Evolutionary conservation across 176 grass and related monocot species (phyloP), one percentile per base, ranked within the genome.

Genomic region (Oryza nivara): DNA sequence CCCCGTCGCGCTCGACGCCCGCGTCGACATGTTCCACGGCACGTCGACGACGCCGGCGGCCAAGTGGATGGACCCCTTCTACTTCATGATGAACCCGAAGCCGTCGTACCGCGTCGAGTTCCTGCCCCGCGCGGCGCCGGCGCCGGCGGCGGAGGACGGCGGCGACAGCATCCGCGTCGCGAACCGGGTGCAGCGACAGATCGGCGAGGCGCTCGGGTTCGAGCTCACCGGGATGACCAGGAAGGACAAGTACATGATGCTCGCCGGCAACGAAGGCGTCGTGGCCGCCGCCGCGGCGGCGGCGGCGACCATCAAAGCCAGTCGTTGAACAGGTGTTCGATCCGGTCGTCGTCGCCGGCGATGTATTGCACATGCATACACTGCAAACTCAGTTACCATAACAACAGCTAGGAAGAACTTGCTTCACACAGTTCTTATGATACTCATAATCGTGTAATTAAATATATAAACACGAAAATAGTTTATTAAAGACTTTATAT

Each of bases 31-130:
- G 89, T 97, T 93, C 85, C 84, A 97, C 70, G 94, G 94, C 67
- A 97, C 94, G 4, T 93, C 89, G 3, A 93, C 91, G 1, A 65
- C 47, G 65, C 85, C 84, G 0, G 74, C 68, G 49, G 61, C 73
- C 51, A 93, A 97, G 82, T 93, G 90, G 81, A 68, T 97, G 86
- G 94, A 93, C 73, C 79, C 91, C 2, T 81, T 97, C 56, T 97
- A 92, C 83, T 90, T 92, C 85, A 36, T 93, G 68, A 81, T 92
- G 87, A 97, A 97, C 82, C 88, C 94, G 17, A 9, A 22, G 19
- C 89, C 94, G 7, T 74, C 58, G 38, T 97, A 93, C 81, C 16
- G 47, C 11, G 74, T 93, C 1, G 71, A 97, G 85, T 92, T 97
- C 85, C 49, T 93, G 65, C 25, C 40, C 9, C n/a, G 11, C 71